These are phyloP conservation scores for Tricholoma matsutake DNA, from an alignment of 768 basidiomycete genomes.

Conservation along the genomic window DNA sequence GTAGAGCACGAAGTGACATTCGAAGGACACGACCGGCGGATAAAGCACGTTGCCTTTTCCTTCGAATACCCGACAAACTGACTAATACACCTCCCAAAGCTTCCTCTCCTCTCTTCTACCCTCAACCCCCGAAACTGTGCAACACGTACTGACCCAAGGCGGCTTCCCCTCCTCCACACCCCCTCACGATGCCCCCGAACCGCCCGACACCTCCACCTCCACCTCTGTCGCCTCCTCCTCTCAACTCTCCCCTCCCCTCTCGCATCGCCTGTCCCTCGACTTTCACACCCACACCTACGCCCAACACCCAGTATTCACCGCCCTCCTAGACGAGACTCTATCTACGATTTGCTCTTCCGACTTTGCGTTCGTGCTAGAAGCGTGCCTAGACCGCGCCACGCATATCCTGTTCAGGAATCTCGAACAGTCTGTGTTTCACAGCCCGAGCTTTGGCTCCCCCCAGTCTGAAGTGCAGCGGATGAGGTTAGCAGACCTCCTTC, in stretches of 20 bases:
- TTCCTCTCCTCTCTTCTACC: conserved; percentile 77
- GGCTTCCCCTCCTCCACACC: conserved; percentile 39
- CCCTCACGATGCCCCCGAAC: conserved; percentile 27
- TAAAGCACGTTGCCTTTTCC: conserved; percentile 40
- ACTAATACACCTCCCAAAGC: conserved; percentile 30
- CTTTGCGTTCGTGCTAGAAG: conserved; percentile 67
- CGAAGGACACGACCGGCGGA: conserved; percentile 54
- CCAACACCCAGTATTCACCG: conserved; percentile 50
- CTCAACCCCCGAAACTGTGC: conserved; percentile 65
- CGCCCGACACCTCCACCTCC: conserved; percentile 9
- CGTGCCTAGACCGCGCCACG: conserved; percentile 69
- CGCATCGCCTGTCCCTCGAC: conserved; percentile 9
- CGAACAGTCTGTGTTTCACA: conserved; percentile 58
- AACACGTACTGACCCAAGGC: conserved; percentile 66
- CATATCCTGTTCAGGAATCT: conserved; percentile 62
- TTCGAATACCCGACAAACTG: not conserved
- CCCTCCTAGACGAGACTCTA: conserved; percentile 69
- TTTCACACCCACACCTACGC: conserved; percentile 13
- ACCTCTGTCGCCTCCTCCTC: conserved; percentile 19
- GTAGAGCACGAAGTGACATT: conserved; percentile 72
- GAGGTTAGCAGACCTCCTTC: conserved; percentile 76
- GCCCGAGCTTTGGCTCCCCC: conserved; percentile 17
- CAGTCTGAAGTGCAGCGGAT: conserved; percentile 46
- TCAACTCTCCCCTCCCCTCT: conserved; percentile 12
- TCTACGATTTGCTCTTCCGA: conserved; percentile 61